These are phyloP conservation scores for Tarenaya hassleriana DNA, from an alignment of 345 rosid genomes.

Conservation along the genomic window DNA sequence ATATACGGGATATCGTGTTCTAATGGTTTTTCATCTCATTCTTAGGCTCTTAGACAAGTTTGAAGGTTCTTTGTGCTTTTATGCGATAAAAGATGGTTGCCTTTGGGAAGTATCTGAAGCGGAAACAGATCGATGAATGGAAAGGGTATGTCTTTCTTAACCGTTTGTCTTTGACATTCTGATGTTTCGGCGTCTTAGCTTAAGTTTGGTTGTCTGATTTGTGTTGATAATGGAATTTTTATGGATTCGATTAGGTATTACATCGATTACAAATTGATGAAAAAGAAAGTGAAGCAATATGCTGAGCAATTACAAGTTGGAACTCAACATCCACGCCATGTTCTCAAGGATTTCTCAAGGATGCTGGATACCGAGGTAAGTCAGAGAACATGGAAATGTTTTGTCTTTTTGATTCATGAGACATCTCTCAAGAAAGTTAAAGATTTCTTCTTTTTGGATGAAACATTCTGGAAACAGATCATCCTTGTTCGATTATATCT, in stretches of 20 bases:
- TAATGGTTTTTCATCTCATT: conserved; percentile 15
- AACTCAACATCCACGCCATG: conserved; percentile 67
- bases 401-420: no score
- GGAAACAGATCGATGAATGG: conserved; percentile 88
- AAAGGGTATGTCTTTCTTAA: conserved; percentile 44
- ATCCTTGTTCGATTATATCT: no score
- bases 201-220: conserved; percentile 7
- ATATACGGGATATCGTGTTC: conserved; percentile 21
- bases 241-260: conserved; percentile 49
- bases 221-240: conserved; percentile 12
- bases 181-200: neutral
- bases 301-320: conserved; percentile 77
- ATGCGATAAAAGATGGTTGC: conserved; percentile 66
- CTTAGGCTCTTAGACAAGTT: conserved; percentile 21
- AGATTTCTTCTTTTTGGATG: conserved; percentile 13
- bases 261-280: conserved; percentile 92
- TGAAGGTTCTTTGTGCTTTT: conserved; percentile 7
- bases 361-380: conserved; percentile 90
- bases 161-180: neutral
- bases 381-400: neutral
- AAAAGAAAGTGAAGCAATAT: conserved; percentile 83
- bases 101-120: conserved; percentile 83
- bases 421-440: no score
- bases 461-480: neutral
- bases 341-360: conserved; percentile 96